Percentiles rank a stretch among this genome's conserved stretches.
These are phyloP conservation scores for Raddia distichophylla DNA, from an alignment of 176 grass and related monocot species.

Conservation along the genomic window DNA sequence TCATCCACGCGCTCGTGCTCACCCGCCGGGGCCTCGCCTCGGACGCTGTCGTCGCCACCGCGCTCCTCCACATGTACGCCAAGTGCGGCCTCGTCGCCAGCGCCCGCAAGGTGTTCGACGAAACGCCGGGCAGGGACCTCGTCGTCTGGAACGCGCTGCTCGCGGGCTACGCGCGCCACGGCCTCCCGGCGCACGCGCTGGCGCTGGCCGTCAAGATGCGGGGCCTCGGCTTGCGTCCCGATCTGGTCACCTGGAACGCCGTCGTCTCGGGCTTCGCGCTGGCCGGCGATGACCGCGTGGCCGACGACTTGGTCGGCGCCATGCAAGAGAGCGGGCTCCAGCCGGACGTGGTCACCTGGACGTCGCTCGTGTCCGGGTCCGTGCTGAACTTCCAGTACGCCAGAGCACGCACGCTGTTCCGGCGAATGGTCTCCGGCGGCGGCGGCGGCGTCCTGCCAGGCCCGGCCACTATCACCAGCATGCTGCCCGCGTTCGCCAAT, in stretches of 20 bases:
- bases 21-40: conserved; percentile 35
- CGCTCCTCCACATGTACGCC: conserved; percentile 67
- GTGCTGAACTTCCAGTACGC: conserved; percentile 60
- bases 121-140: conserved; percentile 45
- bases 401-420: conserved; percentile 48
- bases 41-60: conserved; percentile 49
- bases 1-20: conserved; percentile 52
- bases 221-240: conserved; percentile 38
- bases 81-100: conserved; percentile 48
- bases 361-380: conserved; percentile 52
- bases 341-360: conserved; percentile 70
- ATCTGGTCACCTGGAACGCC: conserved; percentile 64
- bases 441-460: conserved; percentile 41
- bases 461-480: conserved; percentile 55
- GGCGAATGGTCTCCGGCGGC: conserved; percentile 41
- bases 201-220: conserved; percentile 59
- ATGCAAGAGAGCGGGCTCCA: conserved; percentile 54
- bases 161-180: conserved; percentile 59
- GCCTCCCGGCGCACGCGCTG: conserved; percentile 45
- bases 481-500: conserved; percentile 63
- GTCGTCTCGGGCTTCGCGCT: conserved; percentile 53
- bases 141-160: conserved; percentile 69
- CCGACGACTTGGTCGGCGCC: conserved; percentile 38
- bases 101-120: conserved; percentile 69
- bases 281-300: conserved; percentile 42